These are phyloP conservation scores for Rasamsonia emersonii DNA, from an alignment of 2,329 filamentous ascomycete genomes.

Conservation along the genomic window DNA sequence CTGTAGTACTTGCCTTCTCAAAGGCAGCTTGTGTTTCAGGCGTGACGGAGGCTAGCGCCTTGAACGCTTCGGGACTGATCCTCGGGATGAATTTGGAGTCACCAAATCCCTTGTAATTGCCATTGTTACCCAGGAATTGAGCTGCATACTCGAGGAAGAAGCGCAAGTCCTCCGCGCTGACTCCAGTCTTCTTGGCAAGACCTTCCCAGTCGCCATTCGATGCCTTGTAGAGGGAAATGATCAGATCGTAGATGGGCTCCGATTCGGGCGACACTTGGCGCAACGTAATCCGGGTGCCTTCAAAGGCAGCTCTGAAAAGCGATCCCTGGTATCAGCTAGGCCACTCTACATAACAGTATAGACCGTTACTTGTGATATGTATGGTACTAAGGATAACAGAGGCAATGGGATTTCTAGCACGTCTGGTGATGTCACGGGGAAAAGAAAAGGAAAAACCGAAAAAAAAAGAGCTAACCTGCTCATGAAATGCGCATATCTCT, in stretches of 20 bases:
- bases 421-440: constrained; percentile 1
- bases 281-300: constrained; percentile 68
- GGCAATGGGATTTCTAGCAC: no score
- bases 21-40: constrained; percentile 57
- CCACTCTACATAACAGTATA: no score
- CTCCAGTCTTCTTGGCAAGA: constrained; percentile 55
- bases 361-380: no score
- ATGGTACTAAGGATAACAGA: no score
- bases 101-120: constrained; percentile 83
- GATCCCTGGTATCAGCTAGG: no score
- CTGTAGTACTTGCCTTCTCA: constrained; percentile 49
- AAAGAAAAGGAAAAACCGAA: constrained; percentile 3
- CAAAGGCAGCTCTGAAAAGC: constrained; percentile 58
- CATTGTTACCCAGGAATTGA: constrained; percentile 70
- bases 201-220: constrained; percentile 62
- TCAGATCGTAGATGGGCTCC: constrained; percentile 72
- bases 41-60: constrained; percentile 52
- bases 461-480: constrained; percentile 51
- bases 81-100: constrained; percentile 77
- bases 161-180: constrained; percentile 56
- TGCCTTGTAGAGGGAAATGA: constrained; percentile 60
- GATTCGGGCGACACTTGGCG: constrained; percentile 76
- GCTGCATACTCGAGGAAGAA: constrained; percentile 68
- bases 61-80: constrained; percentile 55
- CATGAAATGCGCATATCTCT: constrained; percentile 86